Percentiles rank a stretch among this genome's conserved stretches.
These are phyloP conservation scores for Picochlorum sp. DNA, from an alignment of 139 green algal species.

Conservation along the genomic window DNA sequence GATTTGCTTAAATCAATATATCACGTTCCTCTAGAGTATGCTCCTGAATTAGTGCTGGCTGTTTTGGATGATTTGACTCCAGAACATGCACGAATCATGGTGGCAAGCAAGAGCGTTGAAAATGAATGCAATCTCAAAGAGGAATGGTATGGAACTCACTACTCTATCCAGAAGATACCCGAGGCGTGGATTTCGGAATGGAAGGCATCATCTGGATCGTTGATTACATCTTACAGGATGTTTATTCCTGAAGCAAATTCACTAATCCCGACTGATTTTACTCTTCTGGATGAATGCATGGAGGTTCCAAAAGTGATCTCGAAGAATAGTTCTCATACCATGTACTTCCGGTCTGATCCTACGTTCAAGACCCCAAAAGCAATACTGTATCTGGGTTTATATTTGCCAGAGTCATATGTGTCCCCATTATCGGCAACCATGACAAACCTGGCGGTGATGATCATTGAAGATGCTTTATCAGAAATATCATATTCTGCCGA, in stretches of 20 bases:
- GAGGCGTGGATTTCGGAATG: slow-evolving; percentile 39
- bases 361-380: slow-evolving; percentile 52
- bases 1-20: slow-evolving; percentile 62
- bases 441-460: slow-evolving; percentile 57
- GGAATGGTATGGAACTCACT: slow-evolving; percentile 62
- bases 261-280: slow-evolving; percentile 53
- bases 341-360: slow-evolving; percentile 37
- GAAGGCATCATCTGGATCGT: neutral
- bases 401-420: slow-evolving; percentile 45
- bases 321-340: slow-evolving; percentile 10
- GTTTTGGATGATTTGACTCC: slow-evolving; percentile 56
- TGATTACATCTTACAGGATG: neutral
- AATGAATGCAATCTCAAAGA: slow-evolving; percentile 20
- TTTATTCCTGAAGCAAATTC: slow-evolving; percentile 67
- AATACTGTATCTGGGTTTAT: slow-evolving; percentile 47
- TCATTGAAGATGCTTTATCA: slow-evolving; percentile 74
- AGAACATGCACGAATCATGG: slow-evolving; percentile 53
- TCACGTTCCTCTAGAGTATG: slow-evolving; percentile 49
- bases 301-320: neutral
- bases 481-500: slow-evolving; percentile 79
- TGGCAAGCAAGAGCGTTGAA: slow-evolving; percentile 60
- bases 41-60: slow-evolving; percentile 43
- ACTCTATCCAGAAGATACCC: slow-evolving; percentile 39
- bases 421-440: slow-evolving; percentile 53
- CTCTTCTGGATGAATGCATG: slow-evolving; percentile 31